Evolutionary conservation across 2,329 filamentous ascomycete species (phyloP), one percentile per base, ranked within the genome.

Genomic region (Calonectria leucothoes): DNA sequence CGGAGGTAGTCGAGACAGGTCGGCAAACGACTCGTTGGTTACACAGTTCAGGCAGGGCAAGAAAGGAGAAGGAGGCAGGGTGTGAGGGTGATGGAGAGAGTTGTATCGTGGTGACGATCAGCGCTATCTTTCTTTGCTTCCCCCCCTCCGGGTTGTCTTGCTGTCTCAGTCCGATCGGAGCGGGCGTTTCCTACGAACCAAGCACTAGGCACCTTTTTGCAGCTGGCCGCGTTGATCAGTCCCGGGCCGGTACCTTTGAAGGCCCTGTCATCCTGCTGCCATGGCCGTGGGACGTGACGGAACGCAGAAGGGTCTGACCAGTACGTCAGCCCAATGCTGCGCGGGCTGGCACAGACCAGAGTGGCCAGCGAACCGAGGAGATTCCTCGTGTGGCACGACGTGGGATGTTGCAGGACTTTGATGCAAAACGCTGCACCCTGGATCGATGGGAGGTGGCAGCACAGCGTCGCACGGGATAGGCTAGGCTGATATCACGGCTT

Each of bases 211-310:
- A 29, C 48, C 5, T 12, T 12, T 39, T 39, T 39, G 35, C 35
- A 15, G 35, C 17, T 39, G 27, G 27, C 29, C 51, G 31, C n/a
- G 29, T 33, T 49, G 45, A 49, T 49, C 45, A 49, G 45, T 29
- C 25, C 51, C 51, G 29, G 51, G 4, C 20, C 27, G 25, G 45
- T 25, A n/a, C 45, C 45, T 23, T 23, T 23, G 15, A 49, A 49
- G 45, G 15, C n/a, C 59, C 59, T 65, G 65, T 48, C 39, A 37
- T 48, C 61, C 71, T 77, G 39, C 66, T 76, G 73, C 73, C 66
- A 72, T 76, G 67, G 61, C 70, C 69, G 64, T 68, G 67, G 74
- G 70, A 75, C 73, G 61, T n/a, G 48, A 29, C 63, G 31, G 66
- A 63, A 25, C 57, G 61, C 33, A 55, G 37, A 64, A 66, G 45